Evolutionary conservation across 2,329 filamentous ascomycete genomes (phyloP).

Genomic region (Ceratocystis variospora): DNA sequence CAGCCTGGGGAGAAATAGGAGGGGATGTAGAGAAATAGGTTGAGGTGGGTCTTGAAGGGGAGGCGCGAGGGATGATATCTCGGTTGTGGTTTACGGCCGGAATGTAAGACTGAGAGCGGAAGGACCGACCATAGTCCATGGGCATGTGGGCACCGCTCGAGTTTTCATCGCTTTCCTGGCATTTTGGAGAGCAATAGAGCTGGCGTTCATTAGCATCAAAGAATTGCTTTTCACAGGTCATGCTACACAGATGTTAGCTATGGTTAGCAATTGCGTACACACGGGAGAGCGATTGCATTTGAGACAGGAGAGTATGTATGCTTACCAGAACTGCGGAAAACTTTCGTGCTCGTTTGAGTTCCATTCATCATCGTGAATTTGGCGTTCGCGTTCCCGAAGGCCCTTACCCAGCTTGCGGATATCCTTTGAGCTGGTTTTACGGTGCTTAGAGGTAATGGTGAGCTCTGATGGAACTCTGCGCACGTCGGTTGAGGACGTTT

Average conservation of each 20-base stretch:
- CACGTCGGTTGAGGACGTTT: conserved; percentile 42
- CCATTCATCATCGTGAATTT: conserved; percentile 31
- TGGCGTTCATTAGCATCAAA: conserved; percentile 42
- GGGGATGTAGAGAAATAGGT: conserved; percentile 40
- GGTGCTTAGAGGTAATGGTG: conserved; percentile 34
- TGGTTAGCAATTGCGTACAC: conserved; percentile 15
- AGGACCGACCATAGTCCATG: conserved; percentile 23
- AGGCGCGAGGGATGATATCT: conserved; percentile 51
- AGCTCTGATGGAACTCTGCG: conserved; percentile 35
- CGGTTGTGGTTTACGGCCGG: conserved; percentile 33
- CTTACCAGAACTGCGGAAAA: conserved; percentile 53
- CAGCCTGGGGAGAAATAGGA: conserved; percentile 32
- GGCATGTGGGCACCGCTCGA: conserved; percentile 25
- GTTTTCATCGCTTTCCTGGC: conserved; percentile 40
- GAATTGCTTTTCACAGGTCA: conserved; percentile 55
- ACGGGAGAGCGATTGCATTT: background rate
- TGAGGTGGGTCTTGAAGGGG: conserved; percentile 45
- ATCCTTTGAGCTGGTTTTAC: conserved; percentile 31
- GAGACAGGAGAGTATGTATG: conserved; percentile 21
- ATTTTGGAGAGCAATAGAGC: conserved; percentile 51
- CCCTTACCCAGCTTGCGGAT: conserved; percentile 38
- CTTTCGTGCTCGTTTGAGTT: conserved; percentile 44
- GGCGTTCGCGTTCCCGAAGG: conserved; percentile 37
- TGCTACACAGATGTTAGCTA: conserved; percentile 32
- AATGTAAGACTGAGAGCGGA: conserved; percentile 24